Percentiles rank a stretch among this genome's conserved stretches.
These are phyloP conservation scores for Saccharomyces pastorianus DNA, from an alignment of 1,139 yeast species.

Conservation along the genomic window DNA sequence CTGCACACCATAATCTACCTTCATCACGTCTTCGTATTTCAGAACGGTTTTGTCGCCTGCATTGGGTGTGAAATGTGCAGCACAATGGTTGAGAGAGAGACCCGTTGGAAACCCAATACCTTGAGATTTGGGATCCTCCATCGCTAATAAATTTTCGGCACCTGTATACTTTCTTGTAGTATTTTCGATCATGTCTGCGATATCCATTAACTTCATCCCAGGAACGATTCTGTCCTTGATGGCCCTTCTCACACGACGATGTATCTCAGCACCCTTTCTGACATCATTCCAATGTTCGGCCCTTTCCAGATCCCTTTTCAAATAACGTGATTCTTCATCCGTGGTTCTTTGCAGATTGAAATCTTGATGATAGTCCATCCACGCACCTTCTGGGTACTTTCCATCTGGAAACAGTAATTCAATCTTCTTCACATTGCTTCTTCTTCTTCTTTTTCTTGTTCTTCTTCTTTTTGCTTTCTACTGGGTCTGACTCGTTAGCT, in stretches of 20 bases:
- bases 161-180: conserved; percentile 70
- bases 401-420: conserved; percentile 63
- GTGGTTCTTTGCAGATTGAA: conserved; percentile 71
- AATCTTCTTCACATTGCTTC: conserved; percentile 49
- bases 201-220: conserved; percentile 85
- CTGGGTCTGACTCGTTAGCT: conserved; percentile 3
- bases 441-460: conserved; percentile 46
- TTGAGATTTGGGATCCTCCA: conserved; percentile 40
- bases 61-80: conserved; percentile 97
- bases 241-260: conserved; percentile 79
- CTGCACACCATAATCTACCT: conserved; percentile 95
- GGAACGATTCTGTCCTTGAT: conserved; percentile 72
- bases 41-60: conserved; percentile 82
- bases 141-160: conserved; percentile 36
- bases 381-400: conserved; percentile 80
- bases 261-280: conserved; percentile 93
- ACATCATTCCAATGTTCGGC: conserved; percentile 72
- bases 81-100: conserved; percentile 82
- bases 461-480: conserved; percentile 30
- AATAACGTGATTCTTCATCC: conserved; percentile 74
- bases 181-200: conserved; percentile 84
- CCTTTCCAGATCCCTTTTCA: conserved; percentile 51
- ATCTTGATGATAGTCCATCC: conserved; percentile 67
- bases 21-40: conserved; percentile 84
- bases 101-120: conserved; percentile 99